These are phyloP conservation scores for Fraxinus pennsylvanica DNA, from an alignment of 257 asterid genomes.

Conservation along the genomic window DNA sequence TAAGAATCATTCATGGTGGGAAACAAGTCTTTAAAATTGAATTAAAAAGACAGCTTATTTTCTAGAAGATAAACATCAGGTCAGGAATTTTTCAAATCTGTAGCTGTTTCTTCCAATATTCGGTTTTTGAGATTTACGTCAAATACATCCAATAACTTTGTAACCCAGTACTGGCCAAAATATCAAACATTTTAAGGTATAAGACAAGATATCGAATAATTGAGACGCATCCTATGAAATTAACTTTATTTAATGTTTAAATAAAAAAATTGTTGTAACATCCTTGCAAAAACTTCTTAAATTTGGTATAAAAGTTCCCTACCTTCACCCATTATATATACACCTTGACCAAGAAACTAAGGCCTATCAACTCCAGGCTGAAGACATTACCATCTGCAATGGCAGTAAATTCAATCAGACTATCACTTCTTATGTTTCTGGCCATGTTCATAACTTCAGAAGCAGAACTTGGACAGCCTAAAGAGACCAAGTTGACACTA, in stretches of 20 bases:
- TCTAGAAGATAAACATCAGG: too few species aligned
- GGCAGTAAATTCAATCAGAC: slow-evolving; percentile 22
- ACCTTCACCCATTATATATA: background rate
- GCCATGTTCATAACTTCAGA: slow-evolving; percentile 13
- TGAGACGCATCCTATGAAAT: background rate
- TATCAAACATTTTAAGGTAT: background rate
- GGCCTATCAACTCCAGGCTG: background rate
- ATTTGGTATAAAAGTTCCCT: background rate
- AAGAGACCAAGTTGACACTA: slow-evolving; percentile 41
- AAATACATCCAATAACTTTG: background rate
- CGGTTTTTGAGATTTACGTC: too few species aligned
- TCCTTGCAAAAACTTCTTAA: background rate
- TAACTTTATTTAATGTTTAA: background rate
- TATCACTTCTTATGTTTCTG: slow-evolving; percentile 16
- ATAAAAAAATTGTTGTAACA: background rate
- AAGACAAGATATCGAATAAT: background rate
- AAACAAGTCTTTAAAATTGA: too few species aligned
- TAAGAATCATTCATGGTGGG: too few species aligned
- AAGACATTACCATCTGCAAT: background rate
- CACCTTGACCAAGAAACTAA: background rate
- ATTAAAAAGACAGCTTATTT: too few species aligned
- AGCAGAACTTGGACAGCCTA: slow-evolving; percentile 26
- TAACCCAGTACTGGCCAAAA: background rate
- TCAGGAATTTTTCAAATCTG: too few species aligned
- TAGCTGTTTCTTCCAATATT: too few species aligned